These are phyloP conservation scores for Ustilago trichophora DNA, from an alignment of 1,284 basidiomycete genomes.

Conservation along the genomic window DNA sequence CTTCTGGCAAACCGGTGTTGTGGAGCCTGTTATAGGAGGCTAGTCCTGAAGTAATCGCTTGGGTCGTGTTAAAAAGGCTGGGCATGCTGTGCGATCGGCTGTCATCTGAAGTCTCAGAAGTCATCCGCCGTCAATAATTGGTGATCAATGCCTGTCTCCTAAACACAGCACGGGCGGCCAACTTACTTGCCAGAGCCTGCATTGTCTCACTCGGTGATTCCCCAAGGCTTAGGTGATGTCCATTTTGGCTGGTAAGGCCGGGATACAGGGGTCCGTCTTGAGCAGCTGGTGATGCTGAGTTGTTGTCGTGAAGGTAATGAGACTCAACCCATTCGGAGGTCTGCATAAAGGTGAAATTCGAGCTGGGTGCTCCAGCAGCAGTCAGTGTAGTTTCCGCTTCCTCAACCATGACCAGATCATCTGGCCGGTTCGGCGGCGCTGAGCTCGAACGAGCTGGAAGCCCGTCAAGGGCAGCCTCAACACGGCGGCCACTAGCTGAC, in stretches of 20 bases:
- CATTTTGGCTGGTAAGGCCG: neutral
- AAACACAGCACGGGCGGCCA: too few relatives aligned
- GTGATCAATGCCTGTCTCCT: too few relatives aligned
- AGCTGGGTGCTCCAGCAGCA: neutral
- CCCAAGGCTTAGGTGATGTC: too few relatives aligned
- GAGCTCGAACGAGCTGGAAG: slow-evolving; percentile 12
- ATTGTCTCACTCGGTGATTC: too few relatives aligned
- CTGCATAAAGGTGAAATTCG: neutral
- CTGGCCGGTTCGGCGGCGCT: slow-evolving; percentile 1
- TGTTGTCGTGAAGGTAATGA: neutral
- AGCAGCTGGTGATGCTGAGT: neutral
- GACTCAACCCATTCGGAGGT: slow-evolving; percentile 1
- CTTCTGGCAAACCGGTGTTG: neutral
- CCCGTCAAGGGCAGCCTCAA: neutral
- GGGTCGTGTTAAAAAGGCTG: neutral
- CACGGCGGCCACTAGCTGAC: neutral
- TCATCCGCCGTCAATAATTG: too few relatives aligned
- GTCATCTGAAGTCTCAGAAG: too few relatives aligned
- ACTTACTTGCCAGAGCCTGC: too few relatives aligned
- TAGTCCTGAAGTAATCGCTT: neutral
- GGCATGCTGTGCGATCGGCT: neutral
- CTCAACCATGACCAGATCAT: neutral
- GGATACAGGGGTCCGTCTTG: neutral
- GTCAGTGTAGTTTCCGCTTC: neutral
- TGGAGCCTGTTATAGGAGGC: neutral